Evolutionary conservation across 2,329 filamentous ascomycete genomes (phyloP).

Genomic region (Stemphylium vesicarium): DNA sequence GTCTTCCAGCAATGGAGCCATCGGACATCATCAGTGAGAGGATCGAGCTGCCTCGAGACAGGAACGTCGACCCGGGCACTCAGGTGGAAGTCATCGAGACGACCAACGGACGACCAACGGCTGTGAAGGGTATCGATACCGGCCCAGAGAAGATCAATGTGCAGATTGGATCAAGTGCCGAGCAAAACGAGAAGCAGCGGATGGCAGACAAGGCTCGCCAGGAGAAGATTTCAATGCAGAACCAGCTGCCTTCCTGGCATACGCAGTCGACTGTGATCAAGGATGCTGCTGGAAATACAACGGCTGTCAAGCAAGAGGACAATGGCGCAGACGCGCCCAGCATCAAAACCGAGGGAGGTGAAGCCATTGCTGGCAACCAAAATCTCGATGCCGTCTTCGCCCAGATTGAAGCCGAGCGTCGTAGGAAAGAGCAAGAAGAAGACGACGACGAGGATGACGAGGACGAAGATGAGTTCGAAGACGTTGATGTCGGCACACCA

Average conservation of each 20-base stretch:
- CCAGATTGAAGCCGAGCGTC: conserved; percentile 65
- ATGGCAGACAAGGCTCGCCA: conserved; percentile 69
- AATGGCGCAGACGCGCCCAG: conserved; percentile 44
- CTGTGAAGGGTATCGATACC: conserved; percentile 71
- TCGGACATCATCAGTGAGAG: conserved; percentile 70
- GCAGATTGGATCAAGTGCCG: conserved; percentile 70
- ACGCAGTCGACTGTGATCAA: conserved; percentile 69
- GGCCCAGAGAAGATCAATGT: conserved; percentile 73
- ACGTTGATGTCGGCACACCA: conserved; percentile 42
- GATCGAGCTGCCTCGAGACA: conserved; percentile 69
- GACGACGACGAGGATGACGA: conserved; percentile 48
- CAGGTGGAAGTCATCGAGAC: conserved; percentile 65
- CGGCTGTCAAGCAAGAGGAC: conserved; percentile 46
- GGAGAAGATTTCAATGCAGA: conserved; percentile 70
- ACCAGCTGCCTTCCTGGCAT: conserved; percentile 75
- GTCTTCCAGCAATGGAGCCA: conserved; percentile 76
- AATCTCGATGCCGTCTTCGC: conserved; percentile 72
- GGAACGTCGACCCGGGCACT: conserved; percentile 68
- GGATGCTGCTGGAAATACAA: conserved; percentile 54
- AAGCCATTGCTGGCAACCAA: conserved; percentile 59
- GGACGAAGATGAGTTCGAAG: conserved; percentile 29
- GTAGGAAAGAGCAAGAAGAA: conserved; percentile 52
- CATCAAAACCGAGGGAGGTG: conserved; percentile 53
- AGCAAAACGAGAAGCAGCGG: conserved; percentile 70
- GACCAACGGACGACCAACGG: conserved; percentile 64